These are phyloP conservation scores for Phytophthora rubi DNA, from an alignment of 352 stramenopile species.

Conservation along the genomic window DNA sequence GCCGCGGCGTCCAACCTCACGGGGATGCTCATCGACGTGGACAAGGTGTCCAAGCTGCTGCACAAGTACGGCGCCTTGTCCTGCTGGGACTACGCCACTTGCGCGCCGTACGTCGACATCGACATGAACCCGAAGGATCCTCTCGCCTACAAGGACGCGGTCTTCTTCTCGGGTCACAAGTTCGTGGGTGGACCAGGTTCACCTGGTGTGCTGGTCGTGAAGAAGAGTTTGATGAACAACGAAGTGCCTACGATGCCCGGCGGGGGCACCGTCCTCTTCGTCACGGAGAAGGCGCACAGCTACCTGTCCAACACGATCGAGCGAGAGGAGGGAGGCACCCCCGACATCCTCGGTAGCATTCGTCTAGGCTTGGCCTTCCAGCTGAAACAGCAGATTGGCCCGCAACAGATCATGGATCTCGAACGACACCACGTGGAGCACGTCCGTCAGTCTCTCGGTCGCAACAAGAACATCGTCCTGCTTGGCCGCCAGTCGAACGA, in stretches of 20 bases:
- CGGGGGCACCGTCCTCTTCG: conserved; percentile 59
- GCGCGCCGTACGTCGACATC: conserved; percentile 93
- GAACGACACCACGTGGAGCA: conserved; percentile 49
- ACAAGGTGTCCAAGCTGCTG: conserved; percentile 88
- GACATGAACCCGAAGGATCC: conserved; percentile 94
- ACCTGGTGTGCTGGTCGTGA: conserved; percentile 95
- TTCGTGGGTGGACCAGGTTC: conserved; percentile 93
- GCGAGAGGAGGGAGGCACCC: conserved; percentile 96
- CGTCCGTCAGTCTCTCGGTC: conserved; percentile 47
- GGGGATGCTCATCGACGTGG: conserved; percentile 91
- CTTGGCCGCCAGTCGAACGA: conserved; percentile 69
- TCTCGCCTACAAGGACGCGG: conserved; percentile 88
- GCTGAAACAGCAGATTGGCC: conserved; percentile 81
- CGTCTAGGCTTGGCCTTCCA: conserved; percentile 92
- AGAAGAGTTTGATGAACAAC: conserved; percentile 86
- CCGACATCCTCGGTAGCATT: conserved; percentile 94
- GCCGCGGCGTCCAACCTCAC: conserved; percentile 96
- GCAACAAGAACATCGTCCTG: conserved; percentile 86
- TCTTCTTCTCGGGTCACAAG: conserved; percentile 98
- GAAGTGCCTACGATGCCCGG: conserved; percentile 59
- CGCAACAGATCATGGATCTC: conserved; percentile 55
- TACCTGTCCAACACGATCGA: conserved; percentile 78
- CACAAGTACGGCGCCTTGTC: conserved; percentile 92
- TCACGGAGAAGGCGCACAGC: conserved; percentile 62
- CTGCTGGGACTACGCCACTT: conserved; percentile 97